Percentiles rank a stretch among this genome's conserved stretches.
phyloP scores from a whole-genome alignment of 2,329 filamentous ascomycete genomes.

The Diplodia intermedia region DNA sequence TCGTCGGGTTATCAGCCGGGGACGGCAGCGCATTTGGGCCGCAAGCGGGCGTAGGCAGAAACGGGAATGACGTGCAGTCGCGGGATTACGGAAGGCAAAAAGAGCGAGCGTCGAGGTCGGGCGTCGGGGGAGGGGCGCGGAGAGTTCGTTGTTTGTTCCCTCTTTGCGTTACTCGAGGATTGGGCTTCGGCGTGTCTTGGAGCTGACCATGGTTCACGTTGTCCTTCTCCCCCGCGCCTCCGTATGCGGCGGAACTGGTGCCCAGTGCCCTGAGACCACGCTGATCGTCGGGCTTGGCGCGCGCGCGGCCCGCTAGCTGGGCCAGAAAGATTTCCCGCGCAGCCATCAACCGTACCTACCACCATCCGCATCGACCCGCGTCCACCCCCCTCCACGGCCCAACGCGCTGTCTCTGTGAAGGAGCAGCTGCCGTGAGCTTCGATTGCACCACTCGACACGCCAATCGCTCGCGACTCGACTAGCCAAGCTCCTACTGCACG shows the following conservation, averaged over 20 bases:
- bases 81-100: not conserved
- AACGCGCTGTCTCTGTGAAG: not conserved
- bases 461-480: slow-evolving; percentile 2
- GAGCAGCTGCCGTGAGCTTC: not conserved
- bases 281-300: slow-evolving; percentile 27
- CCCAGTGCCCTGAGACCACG: slow-evolving; percentile 19
- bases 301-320: not conserved
- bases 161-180: slow-evolving; percentile 13
- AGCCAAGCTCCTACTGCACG: not conserved
- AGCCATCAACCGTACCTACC: not conserved
- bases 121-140: not conserved
- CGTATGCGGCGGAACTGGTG: slow-evolving; percentile 19
- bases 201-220: slow-evolving; percentile 19
- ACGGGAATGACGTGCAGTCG: not conserved
- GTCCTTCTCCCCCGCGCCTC: slow-evolving; percentile 26
- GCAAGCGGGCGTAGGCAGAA: slow-evolving; percentile 18
- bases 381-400: slow-evolving; percentile 2
- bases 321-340: slow-evolving; percentile 24
- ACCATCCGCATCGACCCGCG: slow-evolving; percentile 17
- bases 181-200: slow-evolving; percentile 20
- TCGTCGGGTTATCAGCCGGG: not conserved
- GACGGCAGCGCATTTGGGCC: slow-evolving; percentile 29
- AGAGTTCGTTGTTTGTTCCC: slow-evolving; percentile 4
- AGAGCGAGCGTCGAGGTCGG: slow-evolving; percentile 6
- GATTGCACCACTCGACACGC: not conserved